Base-by-base conservation (phyloP, 345 rosid species). In the Eucalyptus curtisii region DNA sequence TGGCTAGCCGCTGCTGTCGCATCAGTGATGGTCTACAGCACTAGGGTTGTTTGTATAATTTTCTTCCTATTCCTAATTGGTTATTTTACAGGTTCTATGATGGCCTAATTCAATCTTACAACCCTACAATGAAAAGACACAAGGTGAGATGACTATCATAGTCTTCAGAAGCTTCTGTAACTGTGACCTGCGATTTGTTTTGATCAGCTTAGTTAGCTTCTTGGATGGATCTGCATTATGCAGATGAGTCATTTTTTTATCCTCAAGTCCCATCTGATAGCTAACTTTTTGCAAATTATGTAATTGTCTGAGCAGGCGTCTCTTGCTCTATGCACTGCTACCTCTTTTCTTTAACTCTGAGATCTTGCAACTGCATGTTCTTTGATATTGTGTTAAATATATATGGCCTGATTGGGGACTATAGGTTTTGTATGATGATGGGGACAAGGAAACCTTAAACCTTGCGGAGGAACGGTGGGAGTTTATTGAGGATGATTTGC, bases 101-200 rank as follows among this genome's bases (percentile, higher is more conserved):
- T 47, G 87, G 87, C 6, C 57, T 2, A 13, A 19, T 85, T 27
- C 25, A 30, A n/a, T 85, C 57, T 30, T 85, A 85, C 50, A 0
- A 85, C 57, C 87, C 2, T 6, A 0, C 8, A 14, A 85, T 2
- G 1, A 49, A 85, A 55, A 85, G 13, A 15, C 87, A 85, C 40
- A 30, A 47, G 87, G 87, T 85, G 55, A 0, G 59, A 49, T 33
- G 2, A 85, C 40, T 85, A 30, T 49, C 57, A 85, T 85, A 20
- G 15, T 9, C 30, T 15, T 52, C 0, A 0, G 0, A 45, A 84
- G 37, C 1, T 84, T 84, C 0, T 47, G 0, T 22, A 55, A 48
- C 57, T 14, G 13, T 49, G 57, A 85, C n/a, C 1, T 47, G 2
- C 37, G 37, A 66, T 66, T 15, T 66, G 42, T 66, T 49, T 37